Base-by-base conservation (phyloP, 805 yeast species). In the Tetrapisispora iriomotensis region DNA sequence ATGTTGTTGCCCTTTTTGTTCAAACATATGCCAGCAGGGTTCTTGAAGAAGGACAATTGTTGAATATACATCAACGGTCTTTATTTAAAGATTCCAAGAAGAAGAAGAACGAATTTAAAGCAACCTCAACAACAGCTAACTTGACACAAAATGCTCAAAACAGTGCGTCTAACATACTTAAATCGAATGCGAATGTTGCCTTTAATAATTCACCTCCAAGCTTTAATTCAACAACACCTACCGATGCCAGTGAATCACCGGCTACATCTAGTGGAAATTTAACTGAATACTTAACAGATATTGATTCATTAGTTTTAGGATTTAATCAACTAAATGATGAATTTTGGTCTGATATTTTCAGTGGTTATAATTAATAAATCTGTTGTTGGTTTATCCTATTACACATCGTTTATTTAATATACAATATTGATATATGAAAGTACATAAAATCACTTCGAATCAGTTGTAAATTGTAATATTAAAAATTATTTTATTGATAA, bases 291-390 rank as follows among this genome's bases (percentile, higher is more conserved):
- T 32, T 58, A 44, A 54, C 65, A 7, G 61, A 56, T 44, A 57
- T 61, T 1, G 62, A 62, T 39, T 62, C 68, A 36, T 49, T 67
- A 17, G 75, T 72, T 34, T 62, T 64, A 48, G 73, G 77, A 9
- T 70, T 68, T 35, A 67, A 70, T 63, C 71, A 77, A 8, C 56
- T 79, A 26, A 76, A 75, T 42, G 87, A 79, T 50, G 87, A 80
- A 51, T 77, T 80, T 48, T 80, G 87, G 87, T 68, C 77, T 26
- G 82, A 79, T 39, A 44, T 58, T 28, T 38, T 38, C n/a, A 27
- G 21, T 22, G 21, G 21, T 15, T 27, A 35, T 14, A 15, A 12
- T 12, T 33, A 23, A 33, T 20, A 27, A 27, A 14, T n/a, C n/a
- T n/a, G n/a, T n/a, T n/a, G n/a, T n/a, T n/a, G n/a, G n/a, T n/a